These are phyloP conservation scores for Aspergillus candidus DNA, from an alignment of 2,329 filamentous ascomycete genomes.

Conservation along the genomic window DNA sequence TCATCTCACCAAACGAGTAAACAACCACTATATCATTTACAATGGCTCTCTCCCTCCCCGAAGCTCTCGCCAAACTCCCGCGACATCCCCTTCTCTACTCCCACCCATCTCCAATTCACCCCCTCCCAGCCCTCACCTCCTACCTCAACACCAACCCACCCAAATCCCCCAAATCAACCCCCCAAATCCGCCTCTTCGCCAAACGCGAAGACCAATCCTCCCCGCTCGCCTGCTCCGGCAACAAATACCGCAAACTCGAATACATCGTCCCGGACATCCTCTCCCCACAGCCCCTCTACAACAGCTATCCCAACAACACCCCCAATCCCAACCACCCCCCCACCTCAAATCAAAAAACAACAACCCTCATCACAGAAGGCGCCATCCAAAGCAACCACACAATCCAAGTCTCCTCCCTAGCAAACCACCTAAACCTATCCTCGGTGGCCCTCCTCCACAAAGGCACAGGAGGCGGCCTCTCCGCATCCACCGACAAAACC, in stretches of 20 bases:
- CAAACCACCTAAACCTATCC: conserved; percentile 22
- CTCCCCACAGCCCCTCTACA: neutral
- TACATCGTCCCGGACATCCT: conserved; percentile 33
- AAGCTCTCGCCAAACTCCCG: conserved; percentile 22
- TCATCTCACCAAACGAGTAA: too few species aligned
- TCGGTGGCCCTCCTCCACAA: conserved; percentile 23
- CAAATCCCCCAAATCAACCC: neutral
- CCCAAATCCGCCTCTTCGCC: conserved; percentile 21
- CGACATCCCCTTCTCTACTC: conserved; percentile 26
- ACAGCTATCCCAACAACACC: conserved; percentile 5
- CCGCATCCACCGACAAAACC: conserved; percentile 10
- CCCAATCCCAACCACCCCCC: conserved; percentile 14
- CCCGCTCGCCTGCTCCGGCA: conserved; percentile 29
- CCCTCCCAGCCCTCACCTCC: conserved; percentile 18
- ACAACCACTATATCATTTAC: neutral
- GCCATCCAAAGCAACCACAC: conserved; percentile 35
- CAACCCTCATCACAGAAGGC: conserved; percentile 31
- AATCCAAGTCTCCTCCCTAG: conserved; percentile 29
- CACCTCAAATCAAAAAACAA: conserved; percentile 9
- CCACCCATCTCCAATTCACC: conserved; percentile 27
- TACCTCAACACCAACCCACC: conserved; percentile 4
- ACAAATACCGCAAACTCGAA: conserved; percentile 36
- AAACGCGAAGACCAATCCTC: conserved; percentile 34
- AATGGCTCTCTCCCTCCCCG: conserved; percentile 17
- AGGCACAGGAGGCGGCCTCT: conserved; percentile 23